Conservation (phyloP, 148 eudicot genomes). For the Vaccinium corymbosum region DNA sequence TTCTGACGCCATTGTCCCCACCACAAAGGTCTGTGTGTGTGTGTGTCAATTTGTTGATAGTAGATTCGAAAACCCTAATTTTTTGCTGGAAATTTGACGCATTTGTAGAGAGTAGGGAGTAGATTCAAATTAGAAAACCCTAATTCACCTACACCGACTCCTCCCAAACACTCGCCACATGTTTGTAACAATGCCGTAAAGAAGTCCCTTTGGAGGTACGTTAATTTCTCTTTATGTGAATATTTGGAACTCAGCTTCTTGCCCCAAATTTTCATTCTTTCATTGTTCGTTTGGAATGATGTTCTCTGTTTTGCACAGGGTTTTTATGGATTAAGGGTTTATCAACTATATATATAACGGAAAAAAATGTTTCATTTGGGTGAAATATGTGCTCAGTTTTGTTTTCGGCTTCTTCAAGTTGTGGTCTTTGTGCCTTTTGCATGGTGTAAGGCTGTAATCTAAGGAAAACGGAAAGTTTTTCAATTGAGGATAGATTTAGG, state of each 20-base stretch:
- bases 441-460: neutral
- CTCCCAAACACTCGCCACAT: constrained; percentile 72
- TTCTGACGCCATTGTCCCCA: too few species aligned
- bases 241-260: neutral
- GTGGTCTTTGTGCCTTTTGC: neutral
- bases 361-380: too few species aligned
- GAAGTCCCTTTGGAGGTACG: constrained; percentile 57
- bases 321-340: neutral
- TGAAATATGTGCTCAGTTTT: neutral
- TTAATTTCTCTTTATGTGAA: neutral
- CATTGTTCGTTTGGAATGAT: neutral
- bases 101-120: too few species aligned
- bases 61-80: too few species aligned
- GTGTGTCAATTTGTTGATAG: too few species aligned
- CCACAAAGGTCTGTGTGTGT: too few species aligned
- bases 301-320: neutral
- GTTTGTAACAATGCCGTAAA: constrained; percentile 84
- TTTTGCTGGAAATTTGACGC: too few species aligned
- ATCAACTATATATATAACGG: neutral
- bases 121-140: too few species aligned
- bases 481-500: neutral
- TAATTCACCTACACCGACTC: constrained; percentile 49
- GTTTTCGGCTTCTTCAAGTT: neutral
- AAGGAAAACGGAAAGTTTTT: neutral
- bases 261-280: neutral